Base-by-base conservation (phyloP, 805 yeast species). In the Metschnikowia similis region DNA sequence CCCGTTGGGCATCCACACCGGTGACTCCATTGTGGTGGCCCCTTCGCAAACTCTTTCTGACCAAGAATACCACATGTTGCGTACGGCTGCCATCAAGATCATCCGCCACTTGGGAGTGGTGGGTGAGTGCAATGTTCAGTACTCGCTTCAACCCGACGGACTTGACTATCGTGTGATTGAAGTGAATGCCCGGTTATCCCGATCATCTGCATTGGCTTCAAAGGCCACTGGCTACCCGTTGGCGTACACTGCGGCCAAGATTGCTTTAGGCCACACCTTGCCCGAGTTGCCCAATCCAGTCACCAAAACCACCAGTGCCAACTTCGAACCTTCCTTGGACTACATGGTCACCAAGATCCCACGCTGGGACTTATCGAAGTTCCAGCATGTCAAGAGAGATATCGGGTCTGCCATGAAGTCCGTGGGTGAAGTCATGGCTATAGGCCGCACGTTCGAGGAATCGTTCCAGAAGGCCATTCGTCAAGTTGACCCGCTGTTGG, bases 401-500 rank as follows among this genome's bases (percentile, higher is more conserved):
- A 87, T 92, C 65, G 96, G 97, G 43, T 88, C 96, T 8, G 84
- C 97, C 40, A 92, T 92, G 99, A 92, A 92, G 72, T 91, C 97
- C 52, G 99, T 92, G 49, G 99, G 99, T 70, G 99, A 92, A 73
- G 99, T 92, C 52, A 92, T 92, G 99, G 95, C 97, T 41, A 94
- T 92, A 65, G 99, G 99, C 65, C 85, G 99, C 74, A 92, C 84
- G 56, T 92, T 92, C 66, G 99, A 92, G 76, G 99, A 92, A 75
- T 87, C 97, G 34, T 85, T 92, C 79, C 97, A 94, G 76, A 92
- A 92, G 78, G 98, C 98, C 40, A 84, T 92, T 57, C 85, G 99
- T 74, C 96, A 91, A 71, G 89, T 90, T 55, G 97, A 90, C 65
- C 97, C 97, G 38, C 84, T 95, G 2, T 83, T 81, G 56, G 67